These are phyloP conservation scores for Hygrocybe coccinea DNA, from an alignment of 768 basidiomycete species.

Conservation along the genomic window DNA sequence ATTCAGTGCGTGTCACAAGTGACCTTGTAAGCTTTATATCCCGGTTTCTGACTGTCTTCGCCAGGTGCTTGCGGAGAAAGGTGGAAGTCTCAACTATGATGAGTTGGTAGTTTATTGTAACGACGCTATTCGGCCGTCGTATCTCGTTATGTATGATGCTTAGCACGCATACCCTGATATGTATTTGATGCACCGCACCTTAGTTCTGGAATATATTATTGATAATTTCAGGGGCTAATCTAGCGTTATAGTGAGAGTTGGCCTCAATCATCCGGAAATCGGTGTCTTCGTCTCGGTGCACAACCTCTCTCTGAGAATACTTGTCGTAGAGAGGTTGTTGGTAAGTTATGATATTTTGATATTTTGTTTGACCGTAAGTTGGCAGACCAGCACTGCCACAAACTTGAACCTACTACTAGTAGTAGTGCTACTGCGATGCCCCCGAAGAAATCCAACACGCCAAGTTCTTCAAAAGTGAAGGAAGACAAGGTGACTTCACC, in stretches of 20 bases:
- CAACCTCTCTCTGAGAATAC: too few species aligned
- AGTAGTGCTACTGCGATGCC: slow-evolving; percentile 53
- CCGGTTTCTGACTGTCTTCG: slow-evolving; percentile 1
- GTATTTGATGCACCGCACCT: too few species aligned
- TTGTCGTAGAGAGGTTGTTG: too few species aligned
- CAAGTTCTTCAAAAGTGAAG: slow-evolving; percentile 63
- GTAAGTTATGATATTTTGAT: too few species aligned
- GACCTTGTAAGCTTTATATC: neutral
- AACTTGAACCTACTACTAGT: neutral
- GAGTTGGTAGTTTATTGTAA: slow-evolving; percentile 67
- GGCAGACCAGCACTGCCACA: neutral
- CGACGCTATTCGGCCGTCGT: slow-evolving; percentile 68
- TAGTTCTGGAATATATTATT: too few species aligned
- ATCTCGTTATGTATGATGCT: slow-evolving; percentile 63
- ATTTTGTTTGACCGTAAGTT: too few species aligned
- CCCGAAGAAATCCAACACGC: slow-evolving; percentile 62
- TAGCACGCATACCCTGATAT: too few species aligned
- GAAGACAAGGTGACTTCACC: slow-evolving; percentile 66
- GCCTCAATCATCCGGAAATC: too few species aligned
- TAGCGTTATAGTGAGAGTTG: too few species aligned
- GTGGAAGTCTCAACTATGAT: slow-evolving; percentile 64
- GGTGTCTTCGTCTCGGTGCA: too few species aligned
- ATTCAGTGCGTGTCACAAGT: slow-evolving; percentile 44
- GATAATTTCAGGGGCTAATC: too few species aligned
- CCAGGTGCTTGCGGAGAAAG: slow-evolving; percentile 64